Percentiles rank a stretch among this genome's conserved stretches.
These are phyloP conservation scores for Cerioporus squamosus DNA, from an alignment of 1,284 basidiomycete genomes.

Conservation along the genomic window DNA sequence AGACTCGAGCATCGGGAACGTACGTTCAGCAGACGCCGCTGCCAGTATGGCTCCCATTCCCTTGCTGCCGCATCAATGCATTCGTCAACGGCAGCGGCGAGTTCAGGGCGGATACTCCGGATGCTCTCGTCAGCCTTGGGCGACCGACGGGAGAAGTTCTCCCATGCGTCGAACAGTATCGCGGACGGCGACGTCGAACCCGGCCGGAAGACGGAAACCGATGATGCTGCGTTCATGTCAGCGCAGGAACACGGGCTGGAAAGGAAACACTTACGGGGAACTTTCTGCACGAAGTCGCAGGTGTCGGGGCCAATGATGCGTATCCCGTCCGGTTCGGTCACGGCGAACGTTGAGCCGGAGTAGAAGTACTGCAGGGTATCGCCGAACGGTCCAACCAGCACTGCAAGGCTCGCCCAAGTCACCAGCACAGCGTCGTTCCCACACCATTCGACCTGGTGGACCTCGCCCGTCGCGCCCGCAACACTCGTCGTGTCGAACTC, in stretches of 20 bases:
- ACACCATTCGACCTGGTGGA: slow-evolving; percentile 89
- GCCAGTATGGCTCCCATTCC: slow-evolving; percentile 92
- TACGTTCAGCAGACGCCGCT: slow-evolving; percentile 84
- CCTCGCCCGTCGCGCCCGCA: slow-evolving; percentile 53
- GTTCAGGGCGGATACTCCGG: slow-evolving; percentile 84
- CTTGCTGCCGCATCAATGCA: slow-evolving; percentile 93
- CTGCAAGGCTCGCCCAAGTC: slow-evolving; percentile 79
- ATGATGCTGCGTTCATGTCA: slow-evolving; percentile 55
- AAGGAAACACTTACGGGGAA: slow-evolving; percentile 63
- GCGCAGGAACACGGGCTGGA: not conserved
- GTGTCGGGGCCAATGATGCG: slow-evolving; percentile 80
- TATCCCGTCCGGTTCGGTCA: slow-evolving; percentile 89
- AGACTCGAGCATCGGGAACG: slow-evolving; percentile 31
- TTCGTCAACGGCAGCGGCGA: slow-evolving; percentile 88
- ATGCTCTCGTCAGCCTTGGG: slow-evolving; percentile 95
- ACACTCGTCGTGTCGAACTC: slow-evolving; percentile 77
- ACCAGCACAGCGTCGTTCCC: slow-evolving; percentile 94
- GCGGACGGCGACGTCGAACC: slow-evolving; percentile 93
- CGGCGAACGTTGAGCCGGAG: slow-evolving; percentile 73
- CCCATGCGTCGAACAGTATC: slow-evolving; percentile 91
- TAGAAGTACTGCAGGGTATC: slow-evolving; percentile 89
- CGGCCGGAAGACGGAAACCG: slow-evolving; percentile 85
- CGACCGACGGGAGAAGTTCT: slow-evolving; percentile 82
- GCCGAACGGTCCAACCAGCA: slow-evolving; percentile 92
- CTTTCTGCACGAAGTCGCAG: slow-evolving; percentile 93